phyloP scores from a whole-genome alignment of 768 basidiomycete genomes.

The Xanthoconium purpureum region DNA sequence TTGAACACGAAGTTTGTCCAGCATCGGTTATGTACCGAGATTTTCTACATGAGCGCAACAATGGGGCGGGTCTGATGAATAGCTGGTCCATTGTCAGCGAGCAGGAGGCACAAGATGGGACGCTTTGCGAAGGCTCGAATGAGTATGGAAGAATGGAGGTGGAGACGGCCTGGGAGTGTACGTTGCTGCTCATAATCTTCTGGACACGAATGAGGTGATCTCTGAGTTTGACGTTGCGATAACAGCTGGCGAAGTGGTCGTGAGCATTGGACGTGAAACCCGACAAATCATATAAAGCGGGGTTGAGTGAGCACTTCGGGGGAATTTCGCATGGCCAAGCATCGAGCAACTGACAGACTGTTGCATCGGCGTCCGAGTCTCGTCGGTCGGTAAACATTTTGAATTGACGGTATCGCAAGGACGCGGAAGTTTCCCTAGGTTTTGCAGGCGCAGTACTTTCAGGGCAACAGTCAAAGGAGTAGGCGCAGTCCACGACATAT shows the following conservation, averaged over 20 bases:
- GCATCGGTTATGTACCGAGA: background rate
- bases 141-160: background rate
- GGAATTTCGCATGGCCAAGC: slow-evolving; percentile 23
- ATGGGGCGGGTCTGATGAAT: slow-evolving; percentile 6
- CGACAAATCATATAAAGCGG: slow-evolving; percentile 1
- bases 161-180: background rate
- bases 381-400: slow-evolving; percentile 7
- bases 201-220: slow-evolving; percentile 15
- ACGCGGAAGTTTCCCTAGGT: background rate
- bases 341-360: background rate
- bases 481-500: background rate
- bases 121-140: background rate
- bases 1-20: background rate
- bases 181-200: background rate
- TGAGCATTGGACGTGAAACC: background rate
- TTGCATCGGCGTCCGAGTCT: background rate
- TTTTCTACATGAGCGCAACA: background rate
- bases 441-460: background rate
- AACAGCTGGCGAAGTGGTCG: slow-evolving; percentile 14
- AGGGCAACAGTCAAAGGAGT: slow-evolving; percentile 9
- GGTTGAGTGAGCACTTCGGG: background rate
- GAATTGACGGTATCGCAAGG: slow-evolving; percentile 3
- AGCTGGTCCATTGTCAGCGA: background rate
- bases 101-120: background rate
- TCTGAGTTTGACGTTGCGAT: slow-evolving; percentile 13